Conservation (phyloP, 495 filamentous ascomycete genomes). For the Penicillium roqueforti region DNA sequence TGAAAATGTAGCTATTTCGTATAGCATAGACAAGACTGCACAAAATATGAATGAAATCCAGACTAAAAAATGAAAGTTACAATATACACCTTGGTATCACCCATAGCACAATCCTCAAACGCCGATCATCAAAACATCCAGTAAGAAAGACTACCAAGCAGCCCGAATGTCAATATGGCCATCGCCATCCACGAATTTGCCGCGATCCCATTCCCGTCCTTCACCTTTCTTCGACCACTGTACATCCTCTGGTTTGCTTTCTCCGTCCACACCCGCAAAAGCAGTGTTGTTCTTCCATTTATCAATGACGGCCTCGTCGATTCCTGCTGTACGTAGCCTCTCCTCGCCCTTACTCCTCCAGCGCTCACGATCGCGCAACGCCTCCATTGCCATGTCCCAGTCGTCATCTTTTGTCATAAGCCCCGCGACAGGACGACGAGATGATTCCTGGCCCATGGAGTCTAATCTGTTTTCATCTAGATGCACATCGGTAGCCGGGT, state of each 20-base stretch:
- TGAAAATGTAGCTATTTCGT: not conserved
- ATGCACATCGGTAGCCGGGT: conserved; percentile 69
- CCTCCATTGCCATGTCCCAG: conserved; percentile 82
- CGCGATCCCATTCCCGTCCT: conserved; percentile 85
- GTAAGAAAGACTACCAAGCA: conserved; percentile 33
- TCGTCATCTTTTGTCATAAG: conserved; percentile 55
- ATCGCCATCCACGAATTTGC: conserved; percentile 68
- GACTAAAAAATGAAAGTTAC: not conserved
- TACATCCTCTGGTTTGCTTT: conserved; percentile 61
- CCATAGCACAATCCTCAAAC: conserved; percentile 5
- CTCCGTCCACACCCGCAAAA: conserved; percentile 27
- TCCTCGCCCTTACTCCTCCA: conserved; percentile 80
- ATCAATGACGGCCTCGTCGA: conserved; percentile 69
- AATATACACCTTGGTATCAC: conserved; percentile 10
- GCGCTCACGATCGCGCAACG: conserved; percentile 71
- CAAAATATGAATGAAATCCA: not conserved
- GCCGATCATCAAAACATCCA: conserved; percentile 4
- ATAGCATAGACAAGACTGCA: not conserved
- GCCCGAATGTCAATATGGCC: conserved; percentile 54
- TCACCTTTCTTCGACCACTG: conserved; percentile 76
- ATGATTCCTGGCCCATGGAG: conserved; percentile 19
- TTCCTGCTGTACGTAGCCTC: conserved; percentile 70
- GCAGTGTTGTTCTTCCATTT: conserved; percentile 68
- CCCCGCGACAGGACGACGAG: conserved; percentile 37
- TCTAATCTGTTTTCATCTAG: conserved; percentile 42